A percentile compares a stretch with the other conserved stretches of the same genome.
Conservation (phyloP, 78 protist genomes). For the Planoprotostelium fungivorum region DNA sequence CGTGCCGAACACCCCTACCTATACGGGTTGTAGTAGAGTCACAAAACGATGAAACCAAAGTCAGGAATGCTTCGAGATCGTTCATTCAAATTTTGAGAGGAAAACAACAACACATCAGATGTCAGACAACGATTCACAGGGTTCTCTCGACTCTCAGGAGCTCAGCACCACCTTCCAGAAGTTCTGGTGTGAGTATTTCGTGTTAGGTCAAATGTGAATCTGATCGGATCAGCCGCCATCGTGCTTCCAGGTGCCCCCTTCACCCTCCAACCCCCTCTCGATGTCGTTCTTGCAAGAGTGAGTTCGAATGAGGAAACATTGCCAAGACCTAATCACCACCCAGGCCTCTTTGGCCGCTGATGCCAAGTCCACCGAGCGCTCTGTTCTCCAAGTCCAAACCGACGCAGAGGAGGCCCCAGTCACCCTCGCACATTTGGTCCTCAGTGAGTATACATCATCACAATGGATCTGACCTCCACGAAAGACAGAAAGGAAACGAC, state of each 20-base stretch:
- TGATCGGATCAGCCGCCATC: neutral
- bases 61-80: no score
- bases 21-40: no score
- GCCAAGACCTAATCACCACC: no score
- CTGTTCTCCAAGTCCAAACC: slow-evolving; percentile 24
- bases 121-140: no score
- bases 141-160: no score
- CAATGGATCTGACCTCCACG: slow-evolving; percentile 9
- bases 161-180: neutral
- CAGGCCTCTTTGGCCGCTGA: slow-evolving; percentile 26
- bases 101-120: no score
- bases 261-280: neutral
- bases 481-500: neutral
- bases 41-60: no score
- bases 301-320: no score
- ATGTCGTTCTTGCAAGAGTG: neutral
- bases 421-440: slow-evolving; percentile 5
- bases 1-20: no score
- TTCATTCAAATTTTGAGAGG: no score
- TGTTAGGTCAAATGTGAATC: neutral
- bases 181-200: neutral
- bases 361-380: slow-evolving; percentile 21
- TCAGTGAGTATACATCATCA: neutral
- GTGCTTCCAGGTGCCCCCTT: neutral
- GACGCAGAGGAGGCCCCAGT: slow-evolving; percentile 15